These are phyloP conservation scores for Boletus nobilissimus DNA, from an alignment of 1,284 basidiomycete genomes.

Conservation along the genomic window DNA sequence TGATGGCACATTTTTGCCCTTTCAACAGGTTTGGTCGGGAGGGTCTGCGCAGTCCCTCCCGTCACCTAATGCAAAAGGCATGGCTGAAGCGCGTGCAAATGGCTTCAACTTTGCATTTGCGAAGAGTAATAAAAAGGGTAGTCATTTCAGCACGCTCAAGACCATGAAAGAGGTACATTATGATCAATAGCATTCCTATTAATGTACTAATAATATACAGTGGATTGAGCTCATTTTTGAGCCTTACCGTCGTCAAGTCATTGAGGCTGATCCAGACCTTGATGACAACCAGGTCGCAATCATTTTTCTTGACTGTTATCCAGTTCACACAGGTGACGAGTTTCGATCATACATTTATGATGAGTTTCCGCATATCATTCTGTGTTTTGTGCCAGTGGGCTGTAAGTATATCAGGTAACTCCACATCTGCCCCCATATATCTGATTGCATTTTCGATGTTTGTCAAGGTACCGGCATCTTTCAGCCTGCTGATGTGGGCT, in stretches of 20 bases:
- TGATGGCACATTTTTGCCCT: constrained; percentile 43
- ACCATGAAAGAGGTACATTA: constrained; percentile 19
- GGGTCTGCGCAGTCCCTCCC: constrained; percentile 34
- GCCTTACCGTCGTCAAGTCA: constrained; percentile 25
- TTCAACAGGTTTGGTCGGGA: constrained; percentile 46
- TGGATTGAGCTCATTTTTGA: constrained; percentile 31
- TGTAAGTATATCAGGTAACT: background rate
- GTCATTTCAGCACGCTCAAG: constrained; percentile 32
- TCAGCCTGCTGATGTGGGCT: constrained; percentile 32
- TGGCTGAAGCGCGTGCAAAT: constrained; percentile 24
- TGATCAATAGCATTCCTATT: background rate
- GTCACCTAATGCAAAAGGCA: constrained; percentile 17
- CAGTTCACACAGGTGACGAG: constrained; percentile 8
- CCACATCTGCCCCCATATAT: no score
- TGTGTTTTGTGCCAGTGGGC: constrained; percentile 16
- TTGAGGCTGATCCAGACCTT: constrained; percentile 14
- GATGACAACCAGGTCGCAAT: constrained; percentile 4
- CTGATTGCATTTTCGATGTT: no score
- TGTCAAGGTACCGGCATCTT: constrained; percentile 9
- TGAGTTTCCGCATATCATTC: constrained; percentile 6
- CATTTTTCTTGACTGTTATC: constrained; percentile 6
- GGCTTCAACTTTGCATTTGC: constrained; percentile 40
- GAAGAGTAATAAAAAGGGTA: constrained; percentile 31
- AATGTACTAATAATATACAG: constrained; percentile 26
- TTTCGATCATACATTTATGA: constrained; percentile 8